These are phyloP conservation scores for Boletus huronensis DNA, from an alignment of 768 basidiomycete species.

Conservation along the genomic window DNA sequence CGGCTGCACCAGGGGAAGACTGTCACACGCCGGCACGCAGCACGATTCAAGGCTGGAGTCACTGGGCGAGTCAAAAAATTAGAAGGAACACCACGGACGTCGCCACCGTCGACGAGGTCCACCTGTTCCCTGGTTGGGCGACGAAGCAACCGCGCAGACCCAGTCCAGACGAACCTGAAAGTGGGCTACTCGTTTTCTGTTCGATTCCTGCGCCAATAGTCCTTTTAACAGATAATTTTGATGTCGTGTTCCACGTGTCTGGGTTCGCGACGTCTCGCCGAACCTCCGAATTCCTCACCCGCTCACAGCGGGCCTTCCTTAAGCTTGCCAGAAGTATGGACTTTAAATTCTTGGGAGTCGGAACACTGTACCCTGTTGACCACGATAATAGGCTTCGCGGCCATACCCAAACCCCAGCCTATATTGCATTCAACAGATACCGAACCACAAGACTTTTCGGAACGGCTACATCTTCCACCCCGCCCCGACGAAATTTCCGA, in stretches of 20 bases:
- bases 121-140: slow-evolving; percentile 83
- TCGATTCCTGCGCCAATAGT: neutral
- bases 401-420: slow-evolving; percentile 57
- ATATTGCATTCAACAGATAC: slow-evolving; percentile 20
- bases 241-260: slow-evolving; percentile 70
- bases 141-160: slow-evolving; percentile 43
- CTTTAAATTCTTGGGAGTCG: neutral
- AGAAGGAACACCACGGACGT: slow-evolving; percentile 26
- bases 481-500: slow-evolving; percentile 58
- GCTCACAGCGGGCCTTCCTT: slow-evolving; percentile 75
- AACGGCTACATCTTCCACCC: slow-evolving; percentile 45
- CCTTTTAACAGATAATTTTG: slow-evolving; percentile 48
- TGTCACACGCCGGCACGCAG: slow-evolving; percentile 19
- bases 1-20: slow-evolving; percentile 19
- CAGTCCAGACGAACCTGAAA: slow-evolving; percentile 23
- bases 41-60: slow-evolving; percentile 47
- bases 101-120: slow-evolving; percentile 43
- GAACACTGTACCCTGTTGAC: slow-evolving; percentile 2
- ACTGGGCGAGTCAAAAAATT: slow-evolving; percentile 64
- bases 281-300: slow-evolving; percentile 56
- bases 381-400: slow-evolving; percentile 57
- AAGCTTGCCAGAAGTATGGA: slow-evolving; percentile 68
- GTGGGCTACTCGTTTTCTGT: slow-evolving; percentile 9
- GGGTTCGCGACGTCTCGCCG: slow-evolving; percentile 69
- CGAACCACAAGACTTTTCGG: slow-evolving; percentile 30